Conservation (phyloP, 805 yeast species). For the Yarrowia sp. region DNA sequence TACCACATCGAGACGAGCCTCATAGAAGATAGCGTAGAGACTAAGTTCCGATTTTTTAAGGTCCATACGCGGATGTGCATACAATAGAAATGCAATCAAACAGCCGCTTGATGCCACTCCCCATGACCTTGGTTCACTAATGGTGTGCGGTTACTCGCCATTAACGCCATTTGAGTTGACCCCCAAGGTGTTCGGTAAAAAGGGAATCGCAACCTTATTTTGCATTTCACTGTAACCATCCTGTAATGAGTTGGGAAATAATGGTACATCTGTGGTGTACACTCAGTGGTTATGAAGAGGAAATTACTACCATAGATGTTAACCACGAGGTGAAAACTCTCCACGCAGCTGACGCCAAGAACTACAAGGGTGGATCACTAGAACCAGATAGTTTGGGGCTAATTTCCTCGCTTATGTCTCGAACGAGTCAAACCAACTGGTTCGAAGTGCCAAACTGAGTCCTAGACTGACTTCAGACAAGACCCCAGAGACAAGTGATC, state of each 20-base stretch:
- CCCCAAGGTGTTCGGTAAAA: constrained; percentile 21
- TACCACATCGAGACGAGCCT: background rate
- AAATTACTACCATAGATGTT: too few species aligned
- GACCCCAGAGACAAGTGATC: too few species aligned
- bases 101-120: background rate
- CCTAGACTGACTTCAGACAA: too few species aligned
- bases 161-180: background rate
- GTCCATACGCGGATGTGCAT: background rate
- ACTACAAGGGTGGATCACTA: too few species aligned
- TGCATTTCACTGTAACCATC: background rate
- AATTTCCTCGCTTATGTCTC: too few species aligned
- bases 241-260: background rate
- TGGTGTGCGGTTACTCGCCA: background rate
- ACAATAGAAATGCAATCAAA: background rate
- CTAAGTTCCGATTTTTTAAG: background rate
- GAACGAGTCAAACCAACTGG: too few species aligned
- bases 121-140: background rate
- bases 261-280: background rate
- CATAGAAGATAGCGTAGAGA: background rate
- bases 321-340: too few species aligned
- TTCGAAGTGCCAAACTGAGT: too few species aligned
- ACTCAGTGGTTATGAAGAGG: too few species aligned
- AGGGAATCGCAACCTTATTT: background rate
- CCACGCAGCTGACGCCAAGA: too few species aligned
- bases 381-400: too few species aligned